Conservation (phyloP, 2,329 filamentous ascomycete species). For the Talaromyces islandicus region DNA sequence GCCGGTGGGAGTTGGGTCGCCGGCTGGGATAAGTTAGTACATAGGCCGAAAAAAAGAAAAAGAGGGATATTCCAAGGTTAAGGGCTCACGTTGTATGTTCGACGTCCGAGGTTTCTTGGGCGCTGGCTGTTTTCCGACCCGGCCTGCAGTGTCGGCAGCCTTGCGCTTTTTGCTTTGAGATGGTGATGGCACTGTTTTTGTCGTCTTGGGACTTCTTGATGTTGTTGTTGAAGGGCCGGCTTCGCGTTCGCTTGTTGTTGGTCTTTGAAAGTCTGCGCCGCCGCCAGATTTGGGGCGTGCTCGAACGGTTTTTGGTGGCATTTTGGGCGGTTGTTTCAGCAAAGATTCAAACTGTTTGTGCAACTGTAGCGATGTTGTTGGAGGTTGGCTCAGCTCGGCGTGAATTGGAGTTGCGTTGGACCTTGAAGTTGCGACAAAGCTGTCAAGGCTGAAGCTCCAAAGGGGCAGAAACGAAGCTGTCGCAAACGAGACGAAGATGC, state of each 20-base stretch:
- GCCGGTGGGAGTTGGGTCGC: constrained; percentile 63
- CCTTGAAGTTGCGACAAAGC: not conserved
- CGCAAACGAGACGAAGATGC: not conserved
- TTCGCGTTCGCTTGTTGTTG: constrained; percentile 6
- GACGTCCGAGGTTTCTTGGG: constrained; percentile 13
- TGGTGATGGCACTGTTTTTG: not conserved
- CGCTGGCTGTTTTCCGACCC: constrained; percentile 1
- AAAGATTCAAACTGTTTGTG: not conserved
- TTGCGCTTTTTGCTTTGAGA: constrained; percentile 14
- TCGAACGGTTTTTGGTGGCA: constrained; percentile 25
- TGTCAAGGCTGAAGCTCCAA: not conserved
- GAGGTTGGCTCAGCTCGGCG: not conserved
- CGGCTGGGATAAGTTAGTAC: constrained; percentile 45
- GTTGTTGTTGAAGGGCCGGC: constrained; percentile 7
- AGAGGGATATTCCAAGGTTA: not conserved
- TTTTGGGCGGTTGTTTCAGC: constrained; percentile 4
- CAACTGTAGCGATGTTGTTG: not conserved
- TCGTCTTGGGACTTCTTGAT: not conserved
- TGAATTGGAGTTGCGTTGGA: not conserved
- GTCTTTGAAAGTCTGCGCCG: constrained; percentile 11
- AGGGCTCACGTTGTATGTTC: constrained; percentile 36
- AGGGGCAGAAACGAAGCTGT: not conserved
- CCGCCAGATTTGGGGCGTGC: constrained; percentile 17
- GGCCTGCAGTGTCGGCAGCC: constrained; percentile 15
- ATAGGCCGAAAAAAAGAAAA: not conserved